These are phyloP conservation scores for Russula earlei DNA, from an alignment of 768 basidiomycete genomes.

Conservation along the genomic window DNA sequence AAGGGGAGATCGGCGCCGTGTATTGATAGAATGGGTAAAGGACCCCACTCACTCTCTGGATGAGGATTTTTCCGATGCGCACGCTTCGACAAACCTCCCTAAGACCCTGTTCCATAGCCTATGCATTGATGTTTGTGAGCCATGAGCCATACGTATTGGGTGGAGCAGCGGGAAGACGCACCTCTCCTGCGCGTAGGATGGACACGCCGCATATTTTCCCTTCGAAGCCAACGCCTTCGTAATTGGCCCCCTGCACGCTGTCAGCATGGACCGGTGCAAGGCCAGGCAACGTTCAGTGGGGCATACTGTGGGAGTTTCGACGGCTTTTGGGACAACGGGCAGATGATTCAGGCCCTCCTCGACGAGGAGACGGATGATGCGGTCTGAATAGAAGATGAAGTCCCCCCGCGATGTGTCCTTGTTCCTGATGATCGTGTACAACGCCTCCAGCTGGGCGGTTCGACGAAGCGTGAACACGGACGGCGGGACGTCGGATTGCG, in stretches of 20 bases:
- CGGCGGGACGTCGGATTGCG: constrained; percentile 37
- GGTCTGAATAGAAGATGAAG: constrained; percentile 92
- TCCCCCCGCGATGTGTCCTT: constrained; percentile 83
- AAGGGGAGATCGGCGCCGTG: neutral
- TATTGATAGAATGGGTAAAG: neutral
- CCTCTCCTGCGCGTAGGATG: constrained; percentile 90
- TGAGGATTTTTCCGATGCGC: constrained; percentile 95
- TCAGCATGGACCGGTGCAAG: neutral
- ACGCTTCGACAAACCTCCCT: constrained; percentile 92
- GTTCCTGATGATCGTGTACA: constrained; percentile 92
- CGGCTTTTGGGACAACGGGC: constrained; percentile 63
- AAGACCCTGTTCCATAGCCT: constrained; percentile 98
- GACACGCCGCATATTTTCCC: constrained; percentile 96
- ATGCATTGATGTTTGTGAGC: neutral
- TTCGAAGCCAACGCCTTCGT: constrained; percentile 89
- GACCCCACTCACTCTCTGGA: constrained; percentile 63
- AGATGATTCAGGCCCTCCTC: constrained; percentile 86
- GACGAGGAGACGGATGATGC: constrained; percentile 78
- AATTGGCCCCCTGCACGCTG: constrained; percentile 54
- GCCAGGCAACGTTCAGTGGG: neutral
- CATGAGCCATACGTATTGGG: neutral
- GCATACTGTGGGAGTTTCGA: constrained; percentile 72
- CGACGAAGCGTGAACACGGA: constrained; percentile 86
- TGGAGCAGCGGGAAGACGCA: constrained; percentile 25
- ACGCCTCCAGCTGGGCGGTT: constrained; percentile 87